Percentiles rank a stretch among this genome's conserved stretches.
phyloP scores from a whole-genome alignment of 306 rosid genomes.

The Sphenostylis stenocarpa region DNA sequence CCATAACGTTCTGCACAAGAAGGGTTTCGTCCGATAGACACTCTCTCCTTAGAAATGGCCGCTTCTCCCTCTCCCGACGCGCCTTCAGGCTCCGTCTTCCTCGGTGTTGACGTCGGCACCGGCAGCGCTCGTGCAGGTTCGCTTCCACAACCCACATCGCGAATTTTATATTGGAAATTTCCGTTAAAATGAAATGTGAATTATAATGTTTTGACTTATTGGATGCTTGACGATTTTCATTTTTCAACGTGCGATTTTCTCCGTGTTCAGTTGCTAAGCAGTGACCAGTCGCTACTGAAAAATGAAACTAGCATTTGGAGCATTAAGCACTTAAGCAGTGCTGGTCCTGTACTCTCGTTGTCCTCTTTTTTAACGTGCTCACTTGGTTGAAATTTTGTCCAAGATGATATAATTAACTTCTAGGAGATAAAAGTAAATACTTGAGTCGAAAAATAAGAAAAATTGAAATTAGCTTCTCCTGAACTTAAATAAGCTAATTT shows the following conservation, averaged over 20 bases:
- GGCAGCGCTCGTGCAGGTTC: slow-evolving; percentile 97
- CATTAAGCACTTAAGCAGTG: background rate
- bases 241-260: background rate
- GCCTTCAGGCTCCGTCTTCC: slow-evolving; percentile 56
- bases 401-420: background rate
- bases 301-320: background rate
- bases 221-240: background rate
- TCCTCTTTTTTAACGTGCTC: background rate
- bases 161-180: background rate
- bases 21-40: slow-evolving; percentile 19
- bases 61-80: slow-evolving; percentile 23
- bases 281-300: background rate
- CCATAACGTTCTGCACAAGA: slow-evolving; percentile 36
- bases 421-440: too few relatives aligned
- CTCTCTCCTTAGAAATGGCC: slow-evolving; percentile 58
- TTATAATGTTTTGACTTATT: background rate
- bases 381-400: background rate
- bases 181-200: background rate
- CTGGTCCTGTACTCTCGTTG: background rate
- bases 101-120: slow-evolving; percentile 94
- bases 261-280: background rate
- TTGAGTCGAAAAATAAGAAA: too few relatives aligned
- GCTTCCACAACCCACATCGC: background rate
- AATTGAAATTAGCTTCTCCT: too few relatives aligned
- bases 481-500: too few relatives aligned